Evolutionary conservation across 2,329 filamentous ascomycete genomes (phyloP), one percentile per base, ranked within the genome.

Genomic region (Fusarium sp.): DNA sequence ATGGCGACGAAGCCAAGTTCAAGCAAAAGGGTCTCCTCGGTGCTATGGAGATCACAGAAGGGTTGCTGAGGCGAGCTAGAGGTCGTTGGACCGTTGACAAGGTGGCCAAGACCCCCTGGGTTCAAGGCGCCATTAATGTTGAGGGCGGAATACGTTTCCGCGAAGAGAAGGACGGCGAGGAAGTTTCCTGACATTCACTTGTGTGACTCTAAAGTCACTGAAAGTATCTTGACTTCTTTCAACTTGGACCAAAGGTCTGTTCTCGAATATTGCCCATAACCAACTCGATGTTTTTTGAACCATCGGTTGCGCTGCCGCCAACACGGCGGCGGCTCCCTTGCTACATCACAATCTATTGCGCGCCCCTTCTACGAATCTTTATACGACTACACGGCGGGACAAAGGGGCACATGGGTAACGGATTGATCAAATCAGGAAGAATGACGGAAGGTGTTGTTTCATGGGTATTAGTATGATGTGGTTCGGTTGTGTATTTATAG

Each of bases 21-120:
- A 88, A 89, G 64, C 90, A 88, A 11, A 86, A 85, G 55, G 92
- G 89, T 4, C 88, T 97, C 58, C 86, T 91, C 41, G 94, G 93
- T 2, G 95, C 94, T 12, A 92, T 92, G 83, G 86, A 91, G 47
- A 92, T 95, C 60, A 95, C 97, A 0, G 95, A 98, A 79, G 93
- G 91, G 0, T 83, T 98, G 24, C 82, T 99, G 63, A 95, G 93
- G 82, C 91, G 97, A 70, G 93, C 93, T 6, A 90, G 93, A 51
- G 93, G 91, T 65, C 88, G 96, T 56, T 95, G 93, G 89, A 87
- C 87, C 14, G 83, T 98, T 65, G 89, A 91, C 53, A 91, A 93
- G 74, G 91, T 98, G 42, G 90, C 89, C 42, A 87, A 89, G 61
- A 87, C 89, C 65, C 87, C 90, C 22, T 99, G 95, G 95, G 93